Evolutionary conservation across 1,284 basidiomycete species (phyloP), one percentile per base, ranked within the genome.

Genomic region (Rhodotorula sp.): DNA sequence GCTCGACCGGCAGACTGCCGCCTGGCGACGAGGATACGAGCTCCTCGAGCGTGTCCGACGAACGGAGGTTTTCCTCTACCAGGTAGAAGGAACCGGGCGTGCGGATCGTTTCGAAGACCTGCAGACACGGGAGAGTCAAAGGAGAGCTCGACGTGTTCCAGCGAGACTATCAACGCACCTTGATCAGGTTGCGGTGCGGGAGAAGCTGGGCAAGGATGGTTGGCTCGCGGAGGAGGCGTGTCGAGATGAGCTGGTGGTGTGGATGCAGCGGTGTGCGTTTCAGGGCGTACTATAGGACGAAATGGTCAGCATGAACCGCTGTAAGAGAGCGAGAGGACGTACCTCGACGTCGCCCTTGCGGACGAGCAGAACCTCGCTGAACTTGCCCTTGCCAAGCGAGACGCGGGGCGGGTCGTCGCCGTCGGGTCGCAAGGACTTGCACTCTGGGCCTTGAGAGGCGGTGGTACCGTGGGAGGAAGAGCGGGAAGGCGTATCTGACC

Each of bases 31-130:
- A 50, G 25, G 59, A 50, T 63, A 79, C 78, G 64, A 77, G 70
- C 59, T 71, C 66, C 71, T 80, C 77, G 53, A 83, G 79, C 39
- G 83, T 82, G 60, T 83, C 78, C 64, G 84, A 84, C 2, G 82
- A 82, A 1, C 82, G 83, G 21, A 86, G 80, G 60, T 80, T 84
- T 51, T 85, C 85, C 63, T 83, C 73, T 64, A 87, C 82, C n/a
- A 87, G 83, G 78, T 87, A 87, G 75, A 86, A 86, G 76, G 86
- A 85, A 4, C 84, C 85, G 9, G 83, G 81, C 0, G 86, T 86
- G 9, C 85, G 79, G 37, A 86, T 83, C 62, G 84, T 85, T 50
- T 85, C 85, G 71, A 83, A 82, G 6, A 87, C 85, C 54, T 82
- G 81, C 17, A 17, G 50, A 32, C 19, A 1, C 8, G 13, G 50